Conservation (phyloP, 371 early-diverging fungal genomes). For the Mucor irregularis region DNA sequence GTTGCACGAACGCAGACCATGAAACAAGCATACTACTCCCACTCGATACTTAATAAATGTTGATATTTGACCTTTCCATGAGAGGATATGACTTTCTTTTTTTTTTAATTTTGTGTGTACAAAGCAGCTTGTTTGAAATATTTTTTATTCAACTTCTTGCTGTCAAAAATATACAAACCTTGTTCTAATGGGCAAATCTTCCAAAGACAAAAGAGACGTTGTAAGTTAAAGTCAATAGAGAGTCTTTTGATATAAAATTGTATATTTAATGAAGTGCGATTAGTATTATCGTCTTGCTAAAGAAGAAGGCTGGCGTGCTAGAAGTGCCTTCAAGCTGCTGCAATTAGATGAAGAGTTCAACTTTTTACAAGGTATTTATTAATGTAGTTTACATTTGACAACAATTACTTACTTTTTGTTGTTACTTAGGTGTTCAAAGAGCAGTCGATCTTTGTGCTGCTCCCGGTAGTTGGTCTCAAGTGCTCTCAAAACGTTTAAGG, state of each 20-base stretch:
- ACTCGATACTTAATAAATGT: too few species aligned
- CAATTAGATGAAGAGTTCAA: slow-evolving; percentile 64
- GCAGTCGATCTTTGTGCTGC: slow-evolving; percentile 99
- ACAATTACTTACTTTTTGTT: background rate
- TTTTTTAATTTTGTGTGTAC: too few species aligned
- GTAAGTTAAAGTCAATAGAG: slow-evolving; percentile 19
- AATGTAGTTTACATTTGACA: background rate
- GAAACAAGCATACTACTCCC: too few species aligned
- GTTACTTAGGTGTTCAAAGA: slow-evolving; percentile 74
- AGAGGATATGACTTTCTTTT: too few species aligned
- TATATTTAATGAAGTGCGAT: background rate
- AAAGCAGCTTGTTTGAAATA: too few species aligned
- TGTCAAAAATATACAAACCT: too few species aligned
- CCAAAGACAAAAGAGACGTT: slow-evolving; percentile 96
- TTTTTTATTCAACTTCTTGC: too few species aligned
- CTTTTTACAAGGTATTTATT: slow-evolving; percentile 80
- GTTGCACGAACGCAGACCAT: too few species aligned
- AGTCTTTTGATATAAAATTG: background rate
- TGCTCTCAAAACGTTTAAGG: slow-evolving; percentile 69
- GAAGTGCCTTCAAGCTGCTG: slow-evolving; percentile 98
- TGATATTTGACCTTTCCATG: too few species aligned
- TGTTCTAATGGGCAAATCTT: slow-evolving; percentile 82
- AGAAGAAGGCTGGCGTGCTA: slow-evolving; percentile 96
- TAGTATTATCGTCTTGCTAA: slow-evolving; percentile 95
- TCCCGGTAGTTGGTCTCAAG: slow-evolving; percentile 99